Evolutionary conservation across 1,139 yeast species (phyloP).

Genomic region (Zygosaccharomyces sapae): DNA sequence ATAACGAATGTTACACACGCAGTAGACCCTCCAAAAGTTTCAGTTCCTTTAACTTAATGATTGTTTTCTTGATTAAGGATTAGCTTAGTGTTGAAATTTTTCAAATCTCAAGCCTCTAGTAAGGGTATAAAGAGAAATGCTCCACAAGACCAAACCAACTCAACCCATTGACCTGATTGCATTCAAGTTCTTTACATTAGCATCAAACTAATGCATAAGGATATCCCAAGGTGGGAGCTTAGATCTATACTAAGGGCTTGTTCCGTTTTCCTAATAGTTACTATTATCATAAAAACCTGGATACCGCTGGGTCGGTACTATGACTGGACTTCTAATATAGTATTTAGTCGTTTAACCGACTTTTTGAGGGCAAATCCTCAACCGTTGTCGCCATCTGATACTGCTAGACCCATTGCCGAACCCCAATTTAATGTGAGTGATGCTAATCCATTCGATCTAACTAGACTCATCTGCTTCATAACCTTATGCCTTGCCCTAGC

Average conservation of each 20-base stretch:
- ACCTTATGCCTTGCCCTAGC: constrained; percentile 16
- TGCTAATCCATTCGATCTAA: constrained; percentile 23
- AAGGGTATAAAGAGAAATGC: background rate
- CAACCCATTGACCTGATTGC: no score
- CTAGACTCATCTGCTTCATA: constrained; percentile 18
- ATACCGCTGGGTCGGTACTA: constrained; percentile 3
- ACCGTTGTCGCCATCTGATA: background rate
- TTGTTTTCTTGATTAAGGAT: no score
- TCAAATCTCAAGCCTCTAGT: background rate
- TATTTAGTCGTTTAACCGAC: background rate
- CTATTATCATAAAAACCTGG: constrained; percentile 3
- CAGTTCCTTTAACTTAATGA: no score
- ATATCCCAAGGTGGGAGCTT: background rate
- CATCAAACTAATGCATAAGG: constrained; percentile 1
- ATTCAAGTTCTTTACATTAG: no score
- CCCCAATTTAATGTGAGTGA: constrained; percentile 24
- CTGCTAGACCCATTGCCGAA: constrained; percentile 16
- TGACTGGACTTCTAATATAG: background rate
- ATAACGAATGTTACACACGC: constrained; percentile 3
- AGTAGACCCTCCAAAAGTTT: no score
- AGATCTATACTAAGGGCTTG: constrained; percentile 2
- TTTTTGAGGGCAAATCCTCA: background rate
- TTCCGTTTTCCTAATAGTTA: constrained; percentile 2
- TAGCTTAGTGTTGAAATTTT: background rate
- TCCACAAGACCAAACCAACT: no score